Evolutionary conservation across 257 asterid genomes (phyloP).

Genomic region (Plantago elongata): DNA sequence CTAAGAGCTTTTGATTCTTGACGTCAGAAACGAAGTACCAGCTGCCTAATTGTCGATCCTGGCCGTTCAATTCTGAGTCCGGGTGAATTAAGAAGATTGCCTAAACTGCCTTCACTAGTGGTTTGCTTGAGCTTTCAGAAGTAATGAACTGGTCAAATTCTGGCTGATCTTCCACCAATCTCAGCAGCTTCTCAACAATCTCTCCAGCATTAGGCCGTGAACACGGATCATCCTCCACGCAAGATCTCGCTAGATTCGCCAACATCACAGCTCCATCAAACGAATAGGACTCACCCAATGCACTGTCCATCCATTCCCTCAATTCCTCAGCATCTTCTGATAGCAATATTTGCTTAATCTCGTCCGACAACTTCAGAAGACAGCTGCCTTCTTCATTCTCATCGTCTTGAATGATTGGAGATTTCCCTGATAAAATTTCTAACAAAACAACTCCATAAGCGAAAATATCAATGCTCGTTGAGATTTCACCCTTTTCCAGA

Average conservation of each 20-base stretch:
- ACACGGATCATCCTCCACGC: conserved; percentile 60
- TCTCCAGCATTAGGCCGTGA: conserved; percentile 77
- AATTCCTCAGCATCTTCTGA: conserved; percentile 46
- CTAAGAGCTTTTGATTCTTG: no score
- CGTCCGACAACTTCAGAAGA: conserved; percentile 28
- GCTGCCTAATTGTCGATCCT: no score
- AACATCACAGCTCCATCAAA: conserved; percentile 52
- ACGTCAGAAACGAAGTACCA: no score
- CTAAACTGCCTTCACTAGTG: conserved; percentile 43
- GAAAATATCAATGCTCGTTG: conserved; percentile 48
- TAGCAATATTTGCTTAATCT: conserved; percentile 40
- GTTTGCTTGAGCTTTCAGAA: conserved; percentile 58
- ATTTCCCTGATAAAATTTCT: conserved; percentile 69
- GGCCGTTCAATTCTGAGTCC: no score
- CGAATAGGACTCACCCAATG: conserved; percentile 61
- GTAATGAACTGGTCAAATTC: conserved; percentile 29
- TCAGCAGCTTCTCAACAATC: conserved; percentile 57
- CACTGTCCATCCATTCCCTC: conserved; percentile 68
- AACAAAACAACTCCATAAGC: conserved; percentile 68
- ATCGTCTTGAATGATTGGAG: conserved; percentile 26
- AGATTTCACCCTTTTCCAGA: conserved; percentile 16
- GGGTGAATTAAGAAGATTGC: conserved; percentile 16
- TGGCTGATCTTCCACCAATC: conserved; percentile 53
- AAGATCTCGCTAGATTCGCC: conserved; percentile 67
- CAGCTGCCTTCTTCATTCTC: conserved; percentile 21